Conservation (phyloP, 192 early-diverging fungal species). For the Backusella tarrabulga region DNA sequence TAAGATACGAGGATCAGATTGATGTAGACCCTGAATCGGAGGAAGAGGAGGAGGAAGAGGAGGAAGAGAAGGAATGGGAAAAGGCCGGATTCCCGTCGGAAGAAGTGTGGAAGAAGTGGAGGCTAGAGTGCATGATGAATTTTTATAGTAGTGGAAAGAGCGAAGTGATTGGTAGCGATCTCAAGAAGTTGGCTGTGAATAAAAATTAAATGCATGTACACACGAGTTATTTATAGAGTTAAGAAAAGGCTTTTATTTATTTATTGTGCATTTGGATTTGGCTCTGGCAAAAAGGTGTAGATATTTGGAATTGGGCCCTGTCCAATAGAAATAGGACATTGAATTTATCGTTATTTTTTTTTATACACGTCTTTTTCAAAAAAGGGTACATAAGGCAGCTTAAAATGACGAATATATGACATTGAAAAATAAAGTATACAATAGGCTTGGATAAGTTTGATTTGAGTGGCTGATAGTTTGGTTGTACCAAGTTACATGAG, state of each 20-base stretch:
- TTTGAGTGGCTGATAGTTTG: no score
- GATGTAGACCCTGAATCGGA: constrained; percentile 17
- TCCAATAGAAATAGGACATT: no score
- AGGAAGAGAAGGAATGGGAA: constrained; percentile 26
- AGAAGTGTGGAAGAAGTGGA: constrained; percentile 31
- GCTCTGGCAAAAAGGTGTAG: no score
- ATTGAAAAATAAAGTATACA: no score
- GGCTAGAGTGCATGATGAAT: constrained; percentile 38
- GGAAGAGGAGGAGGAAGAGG: constrained; percentile 3
- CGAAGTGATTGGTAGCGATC: constrained; percentile 30
- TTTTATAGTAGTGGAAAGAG: constrained; percentile 37
- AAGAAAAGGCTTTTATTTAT: not conserved
- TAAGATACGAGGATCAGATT: constrained; percentile 13
- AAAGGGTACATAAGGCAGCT: no score
- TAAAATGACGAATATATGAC: no score
- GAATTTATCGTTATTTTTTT: no score
- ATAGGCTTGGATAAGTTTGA: no score
- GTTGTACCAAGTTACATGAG: no score
- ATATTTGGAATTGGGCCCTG: no score
- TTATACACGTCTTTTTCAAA: no score
- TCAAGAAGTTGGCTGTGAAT: constrained; percentile 26
- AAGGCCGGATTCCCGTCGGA: constrained; percentile 32
- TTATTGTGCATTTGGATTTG: no score
- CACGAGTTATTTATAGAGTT: not conserved
- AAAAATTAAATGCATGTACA: constrained; percentile 5